Percentiles rank a stretch among this genome's conserved stretches.
Conservation (phyloP, 2,329 filamentous ascomycete genomes). For the Xylariomycetidae sp. region DNA sequence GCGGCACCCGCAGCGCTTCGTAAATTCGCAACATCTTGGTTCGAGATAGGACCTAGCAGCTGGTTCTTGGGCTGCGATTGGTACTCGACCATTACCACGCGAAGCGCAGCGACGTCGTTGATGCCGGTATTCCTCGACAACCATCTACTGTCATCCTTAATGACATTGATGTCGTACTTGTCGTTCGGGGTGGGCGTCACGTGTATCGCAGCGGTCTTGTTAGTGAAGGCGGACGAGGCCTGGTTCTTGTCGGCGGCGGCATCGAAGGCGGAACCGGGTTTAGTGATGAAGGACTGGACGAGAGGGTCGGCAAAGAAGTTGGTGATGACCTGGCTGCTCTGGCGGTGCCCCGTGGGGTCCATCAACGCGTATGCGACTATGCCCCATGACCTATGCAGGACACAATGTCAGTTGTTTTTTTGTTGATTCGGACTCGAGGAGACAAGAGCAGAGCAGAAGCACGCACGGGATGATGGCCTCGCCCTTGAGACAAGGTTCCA, state of each 20-base stretch:
- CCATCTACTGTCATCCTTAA: slow-evolving; percentile 85
- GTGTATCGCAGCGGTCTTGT: slow-evolving; percentile 81
- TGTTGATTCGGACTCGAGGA: slow-evolving; percentile 1
- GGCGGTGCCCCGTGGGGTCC: slow-evolving; percentile 52
- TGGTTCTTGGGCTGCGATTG: slow-evolving; percentile 72
- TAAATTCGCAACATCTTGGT: slow-evolving; percentile 71
- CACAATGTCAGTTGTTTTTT: slow-evolving; percentile 16
- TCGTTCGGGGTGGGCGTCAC: slow-evolving; percentile 62
- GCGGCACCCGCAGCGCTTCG: slow-evolving; percentile 66
- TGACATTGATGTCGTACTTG: slow-evolving; percentile 65
- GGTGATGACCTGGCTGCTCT: slow-evolving; percentile 49
- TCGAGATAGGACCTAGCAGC: slow-evolving; percentile 64
- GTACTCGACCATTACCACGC: slow-evolving; percentile 76
- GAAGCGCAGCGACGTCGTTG: slow-evolving; percentile 75
- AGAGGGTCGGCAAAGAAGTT: slow-evolving; percentile 67
- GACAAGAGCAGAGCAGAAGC: neutral
- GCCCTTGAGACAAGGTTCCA: slow-evolving; percentile 79
- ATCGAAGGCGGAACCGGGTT: slow-evolving; percentile 63
- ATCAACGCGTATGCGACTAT: slow-evolving; percentile 49
- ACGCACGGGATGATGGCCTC: slow-evolving; percentile 74
- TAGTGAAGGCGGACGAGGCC: slow-evolving; percentile 69
- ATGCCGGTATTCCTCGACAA: slow-evolving; percentile 71
- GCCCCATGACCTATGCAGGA: slow-evolving; percentile 51
- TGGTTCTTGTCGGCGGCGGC: slow-evolving; percentile 45
- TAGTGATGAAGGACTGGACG: slow-evolving; percentile 61